phyloP scores from a whole-genome alignment of 2,329 filamentous ascomycete species.

The Cyanodermella asteris region DNA sequence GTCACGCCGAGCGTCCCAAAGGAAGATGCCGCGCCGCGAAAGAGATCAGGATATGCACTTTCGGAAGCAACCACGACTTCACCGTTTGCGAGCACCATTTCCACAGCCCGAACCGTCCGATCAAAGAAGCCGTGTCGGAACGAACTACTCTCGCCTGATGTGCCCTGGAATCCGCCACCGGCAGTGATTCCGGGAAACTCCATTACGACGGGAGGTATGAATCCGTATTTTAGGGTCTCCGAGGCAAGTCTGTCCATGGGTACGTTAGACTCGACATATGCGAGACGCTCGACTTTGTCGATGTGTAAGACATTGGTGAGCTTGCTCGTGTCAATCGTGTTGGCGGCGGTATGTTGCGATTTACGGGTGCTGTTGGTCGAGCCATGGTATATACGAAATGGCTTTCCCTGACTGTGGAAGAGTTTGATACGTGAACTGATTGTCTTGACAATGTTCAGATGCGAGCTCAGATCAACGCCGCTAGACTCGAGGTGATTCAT shows the following conservation, averaged over 20 bases:
- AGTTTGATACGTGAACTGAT: too few species aligned
- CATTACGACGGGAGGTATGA: conserved; percentile 46
- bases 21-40: conserved; percentile 42
- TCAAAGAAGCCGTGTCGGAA: conserved; percentile 50
- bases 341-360: conserved; percentile 22
- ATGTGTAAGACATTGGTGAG: conserved; percentile 42
- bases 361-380: conserved; percentile 31
- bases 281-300: conserved; percentile 30
- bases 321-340: conserved; percentile 43
- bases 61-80: conserved; percentile 30
- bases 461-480: too few species aligned
- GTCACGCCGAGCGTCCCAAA: conserved; percentile 47
- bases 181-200: conserved; percentile 53
- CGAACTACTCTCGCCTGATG: conserved; percentile 44
- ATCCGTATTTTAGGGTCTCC: conserved; percentile 29
- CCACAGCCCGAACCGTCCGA: conserved; percentile 35
- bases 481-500: too few species aligned
- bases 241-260: conserved; percentile 42
- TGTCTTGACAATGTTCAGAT: too few species aligned
- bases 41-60: conserved; percentile 34
- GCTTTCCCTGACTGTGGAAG: conserved; percentile 29
- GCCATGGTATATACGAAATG: conserved; percentile 45
- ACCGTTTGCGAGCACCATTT: conserved; percentile 43
- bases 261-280: conserved; percentile 46
- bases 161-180: conserved; percentile 46